Evolutionary conservation across 2,329 filamentous ascomycete genomes (phyloP).

Genomic region (Clarireedia homoeocarpa): DNA sequence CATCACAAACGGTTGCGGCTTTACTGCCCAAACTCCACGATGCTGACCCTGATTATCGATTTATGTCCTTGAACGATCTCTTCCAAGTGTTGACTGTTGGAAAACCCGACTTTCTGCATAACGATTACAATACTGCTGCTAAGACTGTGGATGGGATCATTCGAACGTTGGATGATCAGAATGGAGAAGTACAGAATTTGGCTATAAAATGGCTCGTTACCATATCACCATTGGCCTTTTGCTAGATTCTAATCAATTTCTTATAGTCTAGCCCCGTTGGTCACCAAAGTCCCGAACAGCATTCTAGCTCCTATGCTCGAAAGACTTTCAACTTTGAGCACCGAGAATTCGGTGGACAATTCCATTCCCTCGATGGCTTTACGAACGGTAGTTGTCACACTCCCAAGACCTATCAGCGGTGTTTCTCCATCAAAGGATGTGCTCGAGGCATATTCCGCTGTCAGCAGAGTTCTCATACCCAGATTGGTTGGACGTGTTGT

Average conservation of each 20-base stretch:
- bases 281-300: constrained; percentile 63
- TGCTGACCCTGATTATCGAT: constrained; percentile 85
- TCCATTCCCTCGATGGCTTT: constrained; percentile 83
- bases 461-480: constrained; percentile 79
- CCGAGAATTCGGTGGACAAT: constrained; percentile 75
- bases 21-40: constrained; percentile 78
- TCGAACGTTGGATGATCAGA: constrained; percentile 79
- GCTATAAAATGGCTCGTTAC: constrained; percentile 74
- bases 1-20: constrained; percentile 30
- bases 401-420: constrained; percentile 70
- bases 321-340: constrained; percentile 72
- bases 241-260: constrained; percentile 11
- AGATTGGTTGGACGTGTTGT: constrained; percentile 58
- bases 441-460: constrained; percentile 64
- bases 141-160: constrained; percentile 78
- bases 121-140: constrained; percentile 71
- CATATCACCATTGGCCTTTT: not conserved
- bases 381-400: constrained; percentile 71
- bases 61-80: constrained; percentile 94
- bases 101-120: constrained; percentile 63
- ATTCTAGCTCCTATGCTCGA: constrained; percentile 79
- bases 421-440: constrained; percentile 55
- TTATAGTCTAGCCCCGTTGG: constrained; percentile 68
- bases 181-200: constrained; percentile 96
- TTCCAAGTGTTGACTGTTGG: constrained; percentile 63